Conservation (phyloP, 192 early-diverging fungal genomes). For the Phlyctochytrium bullatum region DNA sequence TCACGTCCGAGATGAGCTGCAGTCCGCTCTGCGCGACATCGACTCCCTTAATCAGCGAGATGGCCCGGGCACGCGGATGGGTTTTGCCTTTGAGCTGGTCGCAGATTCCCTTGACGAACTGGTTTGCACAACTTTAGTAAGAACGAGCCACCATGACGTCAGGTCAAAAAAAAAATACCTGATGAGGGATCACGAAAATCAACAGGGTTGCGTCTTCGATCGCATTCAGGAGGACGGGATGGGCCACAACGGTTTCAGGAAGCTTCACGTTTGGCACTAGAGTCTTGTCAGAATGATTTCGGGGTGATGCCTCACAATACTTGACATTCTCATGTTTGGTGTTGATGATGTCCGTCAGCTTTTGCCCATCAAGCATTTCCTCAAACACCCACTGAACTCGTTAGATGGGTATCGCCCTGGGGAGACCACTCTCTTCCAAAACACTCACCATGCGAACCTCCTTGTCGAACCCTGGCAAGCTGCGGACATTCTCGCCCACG, state of each 20-base stretch:
- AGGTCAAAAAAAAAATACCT: too few species aligned
- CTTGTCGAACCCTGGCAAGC: constrained; percentile 66
- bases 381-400: constrained; percentile 94
- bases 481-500: constrained; percentile 75
- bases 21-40: constrained; percentile 75
- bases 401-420: not conserved
- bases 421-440: not conserved
- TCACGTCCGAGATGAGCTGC: constrained; percentile 76
- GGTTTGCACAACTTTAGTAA: constrained; percentile 9
- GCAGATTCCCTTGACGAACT: constrained; percentile 82
- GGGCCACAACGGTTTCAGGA: constrained; percentile 82
- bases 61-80: constrained; percentile 72
- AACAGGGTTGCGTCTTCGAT: constrained; percentile 84
- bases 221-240: constrained; percentile 75
- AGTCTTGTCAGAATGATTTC: constrained; percentile 37
- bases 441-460: constrained; percentile 68
- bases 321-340: constrained; percentile 82
- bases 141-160: not conserved
- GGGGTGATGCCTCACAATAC: constrained; percentile 15
- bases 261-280: constrained; percentile 76
- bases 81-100: constrained; percentile 76
- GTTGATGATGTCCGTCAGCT: constrained; percentile 94
- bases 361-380: constrained; percentile 79
- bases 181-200: constrained; percentile 93
- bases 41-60: constrained; percentile 88